Evolutionary conservation across 176 grass and related monocot species (phyloP).

Genomic region (Alopecurus myosuroides): DNA sequence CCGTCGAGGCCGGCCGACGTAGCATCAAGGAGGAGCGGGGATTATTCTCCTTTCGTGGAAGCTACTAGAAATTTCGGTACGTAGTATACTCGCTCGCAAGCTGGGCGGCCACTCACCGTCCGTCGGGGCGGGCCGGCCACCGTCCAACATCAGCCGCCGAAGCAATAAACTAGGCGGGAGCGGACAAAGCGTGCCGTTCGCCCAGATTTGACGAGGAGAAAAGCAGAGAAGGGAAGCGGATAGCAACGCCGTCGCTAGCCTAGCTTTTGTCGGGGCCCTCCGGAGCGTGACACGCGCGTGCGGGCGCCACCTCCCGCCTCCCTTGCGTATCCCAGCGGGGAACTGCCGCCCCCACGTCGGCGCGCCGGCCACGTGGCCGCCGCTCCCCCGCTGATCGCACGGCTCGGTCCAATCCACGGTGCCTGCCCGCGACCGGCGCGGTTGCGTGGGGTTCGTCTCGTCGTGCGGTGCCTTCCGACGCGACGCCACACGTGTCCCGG

Average conservation of each 20-base stretch:
- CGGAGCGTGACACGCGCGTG: neutral
- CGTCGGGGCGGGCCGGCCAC: neutral
- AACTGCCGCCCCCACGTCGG: neutral
- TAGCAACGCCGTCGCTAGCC: constrained; percentile 40
- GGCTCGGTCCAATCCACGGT: no score
- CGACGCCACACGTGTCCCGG: neutral
- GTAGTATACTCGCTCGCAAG: neutral
- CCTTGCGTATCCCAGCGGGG: no score
- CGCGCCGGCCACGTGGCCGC: constrained; percentile 17
- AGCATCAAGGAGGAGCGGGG: neutral
- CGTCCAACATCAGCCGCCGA: constrained; percentile 29
- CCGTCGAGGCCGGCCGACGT: neutral
- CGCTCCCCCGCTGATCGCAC: neutral
- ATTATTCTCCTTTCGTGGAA: neutral
- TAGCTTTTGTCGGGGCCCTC: neutral
- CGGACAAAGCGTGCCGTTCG: neutral
- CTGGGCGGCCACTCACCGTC: neutral
- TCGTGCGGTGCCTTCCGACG: neutral
- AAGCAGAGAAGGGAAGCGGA: neutral
- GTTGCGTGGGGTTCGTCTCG: neutral
- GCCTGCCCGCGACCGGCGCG: no score
- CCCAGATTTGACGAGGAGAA: neutral
- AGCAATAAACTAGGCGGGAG: neutral
- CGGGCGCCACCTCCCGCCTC: neutral
- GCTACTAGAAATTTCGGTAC: neutral